phyloP scores from a whole-genome alignment of 352 stramenopile species.

The Aphanomyces euteiches region DNA sequence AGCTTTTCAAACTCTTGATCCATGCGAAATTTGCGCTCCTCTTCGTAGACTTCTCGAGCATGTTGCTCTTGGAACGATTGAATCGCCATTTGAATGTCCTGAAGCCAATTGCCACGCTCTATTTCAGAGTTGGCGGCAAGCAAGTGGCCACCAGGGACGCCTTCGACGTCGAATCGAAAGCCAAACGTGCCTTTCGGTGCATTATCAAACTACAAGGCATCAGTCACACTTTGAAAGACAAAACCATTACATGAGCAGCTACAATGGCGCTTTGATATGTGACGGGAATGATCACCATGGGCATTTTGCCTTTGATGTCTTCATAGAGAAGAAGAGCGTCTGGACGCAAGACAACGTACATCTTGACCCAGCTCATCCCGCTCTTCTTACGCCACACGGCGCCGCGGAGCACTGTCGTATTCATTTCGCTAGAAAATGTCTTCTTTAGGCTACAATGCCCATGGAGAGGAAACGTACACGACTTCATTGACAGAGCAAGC shows the following conservation, averaged over 20 bases:
- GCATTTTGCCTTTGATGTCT: slow-evolving; percentile 46
- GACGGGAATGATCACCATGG: slow-evolving; percentile 71
- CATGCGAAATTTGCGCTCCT: slow-evolving; percentile 50
- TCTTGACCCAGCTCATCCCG: slow-evolving; percentile 58
- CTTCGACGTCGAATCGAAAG: slow-evolving; percentile 60
- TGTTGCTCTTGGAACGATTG: slow-evolving; percentile 41
- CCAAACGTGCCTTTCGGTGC: slow-evolving; percentile 49
- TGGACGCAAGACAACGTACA: slow-evolving; percentile 63
- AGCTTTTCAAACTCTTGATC: slow-evolving; percentile 60
- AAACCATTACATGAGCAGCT: slow-evolving; percentile 32
- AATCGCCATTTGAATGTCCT: slow-evolving; percentile 72
- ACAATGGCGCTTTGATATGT: slow-evolving; percentile 55
- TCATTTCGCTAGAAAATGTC: slow-evolving; percentile 42
- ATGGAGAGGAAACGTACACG: slow-evolving; percentile 29
- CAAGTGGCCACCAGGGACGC: slow-evolving; percentile 56
- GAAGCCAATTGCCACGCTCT: slow-evolving; percentile 74
- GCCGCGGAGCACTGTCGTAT: slow-evolving; percentile 61
- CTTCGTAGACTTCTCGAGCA: slow-evolving; percentile 46
- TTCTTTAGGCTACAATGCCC: background rate
- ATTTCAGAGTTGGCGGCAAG: slow-evolving; percentile 53
- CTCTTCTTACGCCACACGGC: slow-evolving; percentile 67
- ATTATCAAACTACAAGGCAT: slow-evolving; percentile 42
- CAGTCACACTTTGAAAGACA: background rate
- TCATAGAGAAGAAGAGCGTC: slow-evolving; percentile 75
- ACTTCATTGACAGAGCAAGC: slow-evolving; percentile 60